Conservation (phyloP, 208 protist genomes). For the Wallacemonas sp. region DNA sequence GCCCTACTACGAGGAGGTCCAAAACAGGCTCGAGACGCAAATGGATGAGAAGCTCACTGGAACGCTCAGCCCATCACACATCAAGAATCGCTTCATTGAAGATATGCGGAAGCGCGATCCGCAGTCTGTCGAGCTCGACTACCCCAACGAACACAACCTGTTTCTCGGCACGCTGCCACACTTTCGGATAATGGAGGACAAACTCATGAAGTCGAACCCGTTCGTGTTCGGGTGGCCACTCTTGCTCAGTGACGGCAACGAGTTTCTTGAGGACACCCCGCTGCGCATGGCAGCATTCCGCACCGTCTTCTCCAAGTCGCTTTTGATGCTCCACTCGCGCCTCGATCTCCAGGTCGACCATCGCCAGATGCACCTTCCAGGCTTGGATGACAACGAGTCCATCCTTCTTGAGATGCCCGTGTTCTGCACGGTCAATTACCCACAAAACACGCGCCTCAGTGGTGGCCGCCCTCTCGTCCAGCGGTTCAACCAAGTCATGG, state of each 20-base stretch:
- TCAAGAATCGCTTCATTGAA: conserved; percentile 87
- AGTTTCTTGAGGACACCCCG: conserved; percentile 76
- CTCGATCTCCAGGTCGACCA: conserved; percentile 89
- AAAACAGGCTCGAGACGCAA: conserved; percentile 77
- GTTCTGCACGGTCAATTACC: conserved; percentile 90
- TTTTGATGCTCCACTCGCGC: conserved; percentile 84
- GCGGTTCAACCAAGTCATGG: conserved; percentile 90
- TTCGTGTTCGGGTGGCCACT: conserved; percentile 94
- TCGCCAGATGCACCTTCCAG: conserved; percentile 54
- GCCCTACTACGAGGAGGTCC: conserved; percentile 86
- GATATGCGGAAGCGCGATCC: conserved; percentile 88
- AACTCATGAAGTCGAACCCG: conserved; percentile 88
- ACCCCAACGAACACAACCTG: conserved; percentile 75
- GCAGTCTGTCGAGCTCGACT: conserved; percentile 80
- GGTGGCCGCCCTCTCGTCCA: conserved; percentile 85
- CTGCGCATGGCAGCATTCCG: conserved; percentile 85
- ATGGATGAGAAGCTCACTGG: conserved; percentile 74
- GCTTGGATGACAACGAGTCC: conserved; percentile 67
- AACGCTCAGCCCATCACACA: conserved; percentile 72
- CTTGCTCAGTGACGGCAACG: conserved; percentile 87
- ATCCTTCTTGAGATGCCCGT: conserved; percentile 85
- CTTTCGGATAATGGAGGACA: conserved; percentile 81
- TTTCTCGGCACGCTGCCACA: conserved; percentile 84
- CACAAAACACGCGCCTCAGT: conserved; percentile 77
- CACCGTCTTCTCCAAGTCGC: conserved; percentile 88